Conservation (phyloP, 106 monocot species). For the Agapanthus africanus region DNA sequence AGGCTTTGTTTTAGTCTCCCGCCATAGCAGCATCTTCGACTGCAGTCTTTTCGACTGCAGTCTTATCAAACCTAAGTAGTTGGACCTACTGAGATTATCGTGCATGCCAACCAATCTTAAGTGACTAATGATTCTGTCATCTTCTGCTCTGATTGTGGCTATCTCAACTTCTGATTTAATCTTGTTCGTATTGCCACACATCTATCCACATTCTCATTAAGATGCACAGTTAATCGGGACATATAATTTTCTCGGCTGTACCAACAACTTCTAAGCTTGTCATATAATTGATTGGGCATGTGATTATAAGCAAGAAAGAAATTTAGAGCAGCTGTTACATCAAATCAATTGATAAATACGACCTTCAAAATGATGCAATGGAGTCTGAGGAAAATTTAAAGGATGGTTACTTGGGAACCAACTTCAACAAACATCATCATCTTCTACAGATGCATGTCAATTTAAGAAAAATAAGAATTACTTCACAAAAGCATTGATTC, state of each 20-base stretch:
- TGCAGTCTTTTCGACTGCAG: background rate
- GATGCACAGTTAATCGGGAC: background rate
- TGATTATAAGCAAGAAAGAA: background rate
- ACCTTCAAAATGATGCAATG: background rate
- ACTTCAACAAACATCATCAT: background rate
- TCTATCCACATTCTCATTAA: background rate
- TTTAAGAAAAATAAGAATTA: background rate
- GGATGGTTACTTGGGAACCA: background rate
- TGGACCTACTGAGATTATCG: background rate
- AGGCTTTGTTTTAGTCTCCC: too few relatives aligned
- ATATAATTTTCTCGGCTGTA: background rate
- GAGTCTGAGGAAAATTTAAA: background rate
- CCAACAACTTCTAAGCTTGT: background rate
- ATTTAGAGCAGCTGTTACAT: background rate
- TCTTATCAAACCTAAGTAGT: background rate
- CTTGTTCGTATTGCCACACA: background rate
- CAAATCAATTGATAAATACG: background rate
- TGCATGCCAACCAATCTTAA: background rate
- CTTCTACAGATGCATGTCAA: background rate
- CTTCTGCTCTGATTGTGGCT: background rate
- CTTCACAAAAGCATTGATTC: background rate
- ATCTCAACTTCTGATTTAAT: background rate
- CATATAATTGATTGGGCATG: background rate
- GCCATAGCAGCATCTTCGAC: too few relatives aligned
- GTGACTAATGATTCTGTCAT: background rate